These are phyloP conservation scores for Biscogniauxia mediterranea DNA, from an alignment of 2,329 filamentous ascomycete genomes.

Conservation along the genomic window DNA sequence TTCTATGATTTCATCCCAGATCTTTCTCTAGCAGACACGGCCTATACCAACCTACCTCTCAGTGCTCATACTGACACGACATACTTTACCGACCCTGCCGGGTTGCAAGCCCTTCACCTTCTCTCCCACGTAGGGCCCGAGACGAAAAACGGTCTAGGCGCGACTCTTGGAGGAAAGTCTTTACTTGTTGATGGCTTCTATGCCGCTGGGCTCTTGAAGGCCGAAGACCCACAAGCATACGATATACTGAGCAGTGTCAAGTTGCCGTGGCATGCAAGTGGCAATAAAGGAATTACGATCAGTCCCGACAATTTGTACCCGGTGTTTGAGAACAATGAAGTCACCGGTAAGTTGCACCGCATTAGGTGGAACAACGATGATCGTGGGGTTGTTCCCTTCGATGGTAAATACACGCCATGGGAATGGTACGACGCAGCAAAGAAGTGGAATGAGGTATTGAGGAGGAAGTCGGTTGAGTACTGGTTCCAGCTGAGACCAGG, in stretches of 20 bases:
- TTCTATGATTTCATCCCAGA: slow-evolving; percentile 84
- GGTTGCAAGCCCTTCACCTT: slow-evolving; percentile 89
- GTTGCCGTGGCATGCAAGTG: slow-evolving; percentile 82
- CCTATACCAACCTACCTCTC: slow-evolving; percentile 83
- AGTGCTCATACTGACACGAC: slow-evolving; percentile 91
- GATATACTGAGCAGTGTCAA: slow-evolving; percentile 52
- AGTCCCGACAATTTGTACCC: slow-evolving; percentile 68
- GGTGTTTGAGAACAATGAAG: slow-evolving; percentile 62
- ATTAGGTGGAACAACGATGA: slow-evolving; percentile 95
- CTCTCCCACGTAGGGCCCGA: slow-evolving; percentile 62
- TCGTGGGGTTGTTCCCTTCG: slow-evolving; percentile 65
- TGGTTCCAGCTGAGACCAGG: slow-evolving; percentile 82
- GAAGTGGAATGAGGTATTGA: slow-evolving; percentile 70
- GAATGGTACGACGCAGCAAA: slow-evolving; percentile 80
- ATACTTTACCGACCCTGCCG: slow-evolving; percentile 90
- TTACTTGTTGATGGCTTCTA: slow-evolving; percentile 85
- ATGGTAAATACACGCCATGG: slow-evolving; percentile 43
- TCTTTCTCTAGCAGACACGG: slow-evolving; percentile 82
- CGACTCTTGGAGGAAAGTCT: slow-evolving; percentile 65
- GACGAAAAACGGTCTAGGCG: slow-evolving; percentile 12
- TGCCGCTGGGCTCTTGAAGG: slow-evolving; percentile 60
- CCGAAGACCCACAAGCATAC: slow-evolving; percentile 56
- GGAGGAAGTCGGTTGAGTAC: slow-evolving; percentile 63
- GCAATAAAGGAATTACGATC: slow-evolving; percentile 81
- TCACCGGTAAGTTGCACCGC: slow-evolving; percentile 43